A percentile compares a stretch with the other conserved stretches of the same genome.
Evolutionary conservation across 139 green algal genomes (phyloP).

Genomic region (Diplosphaera chodatii): DNA sequence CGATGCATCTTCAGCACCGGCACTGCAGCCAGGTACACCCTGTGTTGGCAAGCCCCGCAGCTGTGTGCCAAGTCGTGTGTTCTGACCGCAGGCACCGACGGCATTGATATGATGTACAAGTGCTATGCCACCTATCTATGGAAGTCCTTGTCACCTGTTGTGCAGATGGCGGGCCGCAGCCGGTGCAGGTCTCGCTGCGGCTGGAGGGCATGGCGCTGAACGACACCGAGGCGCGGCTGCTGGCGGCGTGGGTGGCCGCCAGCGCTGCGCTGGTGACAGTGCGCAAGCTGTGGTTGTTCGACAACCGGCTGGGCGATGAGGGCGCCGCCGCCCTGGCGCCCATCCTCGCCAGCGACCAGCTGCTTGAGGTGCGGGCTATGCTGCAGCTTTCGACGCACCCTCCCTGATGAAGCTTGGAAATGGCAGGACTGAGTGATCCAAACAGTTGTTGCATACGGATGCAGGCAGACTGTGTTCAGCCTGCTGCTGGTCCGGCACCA

Average conservation of each 20-base stretch:
- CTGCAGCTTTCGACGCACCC: neutral
- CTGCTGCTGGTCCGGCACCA: no score
- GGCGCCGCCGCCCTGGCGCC: slow-evolving; percentile 42
- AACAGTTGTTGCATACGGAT: no score
- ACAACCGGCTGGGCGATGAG: slow-evolving; percentile 56
- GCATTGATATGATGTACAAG: no score
- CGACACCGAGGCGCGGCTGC: slow-evolving; percentile 34
- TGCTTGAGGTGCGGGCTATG: slow-evolving; percentile 1
- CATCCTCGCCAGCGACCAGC: slow-evolving; percentile 16
- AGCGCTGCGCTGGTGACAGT: slow-evolving; percentile 4
- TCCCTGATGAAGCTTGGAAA: no score
- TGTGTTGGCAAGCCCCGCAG: no score
- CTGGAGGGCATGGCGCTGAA: slow-evolving; percentile 46
- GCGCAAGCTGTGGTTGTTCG: slow-evolving; percentile 71
- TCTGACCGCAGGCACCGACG: no score
- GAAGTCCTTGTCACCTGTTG: no score
- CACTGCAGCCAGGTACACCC: neutral
- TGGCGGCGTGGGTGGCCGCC: slow-evolving; percentile 28
- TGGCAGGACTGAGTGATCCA: no score
- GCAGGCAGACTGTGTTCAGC: no score
- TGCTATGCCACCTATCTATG: no score
- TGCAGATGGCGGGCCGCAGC: no score
- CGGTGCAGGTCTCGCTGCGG: slow-evolving; percentile 33
- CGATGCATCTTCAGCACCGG: neutral
- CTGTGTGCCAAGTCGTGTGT: no score